Percentiles rank a stretch among this genome's conserved stretches.
Conservation (phyloP, 2,329 filamentous ascomycete species). For the Clarireedia homoeocarpa region DNA sequence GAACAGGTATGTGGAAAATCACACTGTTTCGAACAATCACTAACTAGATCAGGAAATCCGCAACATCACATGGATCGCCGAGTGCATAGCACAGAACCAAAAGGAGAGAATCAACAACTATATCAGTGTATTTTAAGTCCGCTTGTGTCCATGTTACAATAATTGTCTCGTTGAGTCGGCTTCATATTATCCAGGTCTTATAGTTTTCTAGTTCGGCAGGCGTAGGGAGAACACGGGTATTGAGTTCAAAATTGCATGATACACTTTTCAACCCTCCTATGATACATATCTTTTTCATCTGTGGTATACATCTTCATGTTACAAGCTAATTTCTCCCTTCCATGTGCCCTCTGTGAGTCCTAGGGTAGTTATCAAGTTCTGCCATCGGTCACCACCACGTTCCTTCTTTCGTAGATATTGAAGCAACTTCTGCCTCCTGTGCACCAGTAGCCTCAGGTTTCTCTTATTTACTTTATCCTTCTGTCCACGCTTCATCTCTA, state of each 20-base stretch:
- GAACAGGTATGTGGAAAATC: slow-evolving; percentile 67
- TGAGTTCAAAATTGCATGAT: slow-evolving; percentile 18
- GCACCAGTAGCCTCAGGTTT: slow-evolving; percentile 76
- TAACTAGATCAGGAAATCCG: slow-evolving; percentile 74
- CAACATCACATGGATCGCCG: slow-evolving; percentile 98
- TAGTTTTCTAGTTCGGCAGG: slow-evolving; percentile 23
- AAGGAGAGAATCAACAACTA: slow-evolving; percentile 99
- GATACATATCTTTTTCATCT: background rate
- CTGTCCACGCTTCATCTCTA: slow-evolving; percentile 59
- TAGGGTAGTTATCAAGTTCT: slow-evolving; percentile 73
- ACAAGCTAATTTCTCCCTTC: slow-evolving; percentile 80
- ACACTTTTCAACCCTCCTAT: slow-evolving; percentile 19
- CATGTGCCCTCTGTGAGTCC: slow-evolving; percentile 84
- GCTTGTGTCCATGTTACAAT: slow-evolving; percentile 10
- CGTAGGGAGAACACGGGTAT: slow-evolving; percentile 23
- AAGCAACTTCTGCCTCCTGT: slow-evolving; percentile 81
- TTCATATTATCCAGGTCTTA: slow-evolving; percentile 15
- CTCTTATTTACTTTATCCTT: slow-evolving; percentile 94
- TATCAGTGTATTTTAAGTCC: slow-evolving; percentile 81
- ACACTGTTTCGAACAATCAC: slow-evolving; percentile 9
- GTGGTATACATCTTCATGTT: slow-evolving; percentile 22
- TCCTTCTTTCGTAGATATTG: slow-evolving; percentile 84
- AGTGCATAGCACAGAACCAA: slow-evolving; percentile 99
- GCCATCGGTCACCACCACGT: slow-evolving; percentile 83
- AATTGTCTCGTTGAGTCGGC: slow-evolving; percentile 11